These are phyloP conservation scores for Lactarius indigo DNA, from an alignment of 768 basidiomycete genomes.

Conservation along the genomic window DNA sequence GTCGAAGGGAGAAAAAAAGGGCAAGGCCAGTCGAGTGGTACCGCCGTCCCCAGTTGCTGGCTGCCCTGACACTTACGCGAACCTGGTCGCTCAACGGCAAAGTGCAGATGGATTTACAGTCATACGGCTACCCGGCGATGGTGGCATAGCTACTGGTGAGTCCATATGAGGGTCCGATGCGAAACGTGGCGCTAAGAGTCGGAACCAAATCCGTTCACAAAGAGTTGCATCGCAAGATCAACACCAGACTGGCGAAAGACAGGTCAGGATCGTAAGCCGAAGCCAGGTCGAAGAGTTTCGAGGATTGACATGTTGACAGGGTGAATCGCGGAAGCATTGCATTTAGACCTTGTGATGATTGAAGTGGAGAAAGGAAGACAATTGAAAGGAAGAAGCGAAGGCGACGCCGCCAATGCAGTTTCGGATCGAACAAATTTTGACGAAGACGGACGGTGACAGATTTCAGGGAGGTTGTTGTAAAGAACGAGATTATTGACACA, in stretches of 20 bases:
- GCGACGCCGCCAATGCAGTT: neutral
- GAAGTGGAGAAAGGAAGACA: neutral
- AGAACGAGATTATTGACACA: constrained; percentile 1
- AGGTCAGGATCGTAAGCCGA: neutral
- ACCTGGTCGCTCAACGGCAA: neutral
- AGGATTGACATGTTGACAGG: neutral
- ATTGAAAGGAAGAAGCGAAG: neutral
- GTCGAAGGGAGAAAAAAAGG: neutral
- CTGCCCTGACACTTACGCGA: neutral
- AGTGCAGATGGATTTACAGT: neutral
- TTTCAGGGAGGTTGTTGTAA: neutral
- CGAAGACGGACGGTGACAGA: neutral
- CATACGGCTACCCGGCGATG: neutral
- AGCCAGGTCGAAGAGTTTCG: neutral
- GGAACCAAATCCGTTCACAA: neutral
- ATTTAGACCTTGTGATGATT: neutral
- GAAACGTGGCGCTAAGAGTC: neutral
- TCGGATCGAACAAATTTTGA: neutral
- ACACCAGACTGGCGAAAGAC: neutral
- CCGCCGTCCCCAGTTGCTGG: neutral
- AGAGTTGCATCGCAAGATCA: no score
- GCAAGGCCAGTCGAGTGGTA: neutral
- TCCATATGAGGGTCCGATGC: neutral
- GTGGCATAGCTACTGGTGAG: neutral
- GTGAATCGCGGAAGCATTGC: neutral